Conservation (phyloP, 768 basidiomycete species). For the Lactifluus volemus region DNA sequence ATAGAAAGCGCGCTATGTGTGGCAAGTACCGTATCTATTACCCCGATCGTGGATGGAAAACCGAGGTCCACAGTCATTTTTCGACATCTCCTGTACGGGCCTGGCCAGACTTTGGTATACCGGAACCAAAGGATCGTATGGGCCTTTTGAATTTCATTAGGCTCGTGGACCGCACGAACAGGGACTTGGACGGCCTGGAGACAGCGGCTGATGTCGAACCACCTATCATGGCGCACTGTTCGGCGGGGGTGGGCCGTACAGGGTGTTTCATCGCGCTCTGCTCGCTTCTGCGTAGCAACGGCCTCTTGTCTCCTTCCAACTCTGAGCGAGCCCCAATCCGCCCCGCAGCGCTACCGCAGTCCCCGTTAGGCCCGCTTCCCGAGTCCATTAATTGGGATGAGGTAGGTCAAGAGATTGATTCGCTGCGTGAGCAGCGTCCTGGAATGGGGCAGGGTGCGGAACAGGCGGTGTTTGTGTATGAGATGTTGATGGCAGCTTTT, state of each 20-base stretch:
- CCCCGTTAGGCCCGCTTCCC: conserved; percentile 53
- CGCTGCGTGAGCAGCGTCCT: conserved; percentile 69
- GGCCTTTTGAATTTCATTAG: conserved; percentile 52
- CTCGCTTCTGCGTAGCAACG: conserved; percentile 61
- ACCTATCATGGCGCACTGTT: conserved; percentile 78
- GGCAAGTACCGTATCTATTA: conserved; percentile 50
- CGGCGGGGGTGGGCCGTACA: conserved; percentile 81
- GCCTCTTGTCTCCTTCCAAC: conserved; percentile 26
- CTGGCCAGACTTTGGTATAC: conserved; percentile 87
- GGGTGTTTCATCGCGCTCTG: conserved; percentile 78
- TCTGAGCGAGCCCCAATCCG: conserved; percentile 20
- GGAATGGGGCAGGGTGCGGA: conserved; percentile 73
- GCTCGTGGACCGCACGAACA: conserved; percentile 58
- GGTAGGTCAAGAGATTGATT: conserved; percentile 66
- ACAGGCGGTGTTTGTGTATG: conserved; percentile 58
- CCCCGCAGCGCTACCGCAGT: conserved; percentile 33
- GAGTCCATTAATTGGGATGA: conserved; percentile 41
- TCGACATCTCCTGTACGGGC: conserved; percentile 63
- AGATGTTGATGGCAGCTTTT: conserved; percentile 33
- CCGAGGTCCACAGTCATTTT: conserved; percentile 39
- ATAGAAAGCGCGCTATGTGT: conserved; percentile 54
- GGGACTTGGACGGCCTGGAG: conserved; percentile 29
- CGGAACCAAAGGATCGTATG: conserved; percentile 47
- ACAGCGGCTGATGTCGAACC: conserved; percentile 44
- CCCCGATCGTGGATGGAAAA: conserved; percentile 26